Conservation (phyloP, 495 filamentous ascomycete species). For the Tuber borchii region DNA sequence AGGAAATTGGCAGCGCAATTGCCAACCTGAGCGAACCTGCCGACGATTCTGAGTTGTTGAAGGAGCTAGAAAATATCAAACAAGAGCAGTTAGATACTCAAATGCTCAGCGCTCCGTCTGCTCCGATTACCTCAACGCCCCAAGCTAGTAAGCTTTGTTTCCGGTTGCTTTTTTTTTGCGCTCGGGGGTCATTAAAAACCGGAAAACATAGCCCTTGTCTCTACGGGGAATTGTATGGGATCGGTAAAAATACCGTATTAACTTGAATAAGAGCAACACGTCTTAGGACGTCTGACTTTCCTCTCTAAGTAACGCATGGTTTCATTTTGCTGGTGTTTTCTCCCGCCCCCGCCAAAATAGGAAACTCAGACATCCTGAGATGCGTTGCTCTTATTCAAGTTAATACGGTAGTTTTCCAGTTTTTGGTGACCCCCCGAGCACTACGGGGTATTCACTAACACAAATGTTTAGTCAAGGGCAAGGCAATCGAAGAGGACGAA, state of each 20-base stretch:
- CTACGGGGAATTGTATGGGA: too few species aligned
- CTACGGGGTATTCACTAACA: constrained; percentile 30
- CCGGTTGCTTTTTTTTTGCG: constrained; percentile 6
- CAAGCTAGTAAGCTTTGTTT: constrained; percentile 71
- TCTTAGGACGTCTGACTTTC: too few species aligned
- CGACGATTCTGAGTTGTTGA: constrained; percentile 81
- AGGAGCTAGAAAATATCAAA: constrained; percentile 67
- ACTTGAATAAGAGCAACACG: too few species aligned
- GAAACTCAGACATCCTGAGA: too few species aligned
- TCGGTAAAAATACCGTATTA: too few species aligned
- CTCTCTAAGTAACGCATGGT: too few species aligned
- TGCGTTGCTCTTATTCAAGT: too few species aligned
- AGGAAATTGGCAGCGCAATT: constrained; percentile 85
- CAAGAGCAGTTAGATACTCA: constrained; percentile 84
- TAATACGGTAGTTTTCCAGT: too few species aligned
- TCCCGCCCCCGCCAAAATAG: too few species aligned
- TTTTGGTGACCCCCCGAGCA: too few species aligned
- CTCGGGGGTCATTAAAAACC: neutral
- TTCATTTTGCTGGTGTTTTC: too few species aligned
- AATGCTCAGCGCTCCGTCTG: constrained; percentile 83
- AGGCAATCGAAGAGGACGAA: constrained; percentile 72
- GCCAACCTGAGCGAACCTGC: constrained; percentile 61
- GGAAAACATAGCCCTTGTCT: too few species aligned
- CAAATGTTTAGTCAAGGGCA: constrained; percentile 49
- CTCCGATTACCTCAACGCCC: constrained; percentile 50